Evolutionary conservation across 768 basidiomycete species (phyloP), one percentile per base, ranked within the genome.

Genomic region (Leccinum aurantiacum): DNA sequence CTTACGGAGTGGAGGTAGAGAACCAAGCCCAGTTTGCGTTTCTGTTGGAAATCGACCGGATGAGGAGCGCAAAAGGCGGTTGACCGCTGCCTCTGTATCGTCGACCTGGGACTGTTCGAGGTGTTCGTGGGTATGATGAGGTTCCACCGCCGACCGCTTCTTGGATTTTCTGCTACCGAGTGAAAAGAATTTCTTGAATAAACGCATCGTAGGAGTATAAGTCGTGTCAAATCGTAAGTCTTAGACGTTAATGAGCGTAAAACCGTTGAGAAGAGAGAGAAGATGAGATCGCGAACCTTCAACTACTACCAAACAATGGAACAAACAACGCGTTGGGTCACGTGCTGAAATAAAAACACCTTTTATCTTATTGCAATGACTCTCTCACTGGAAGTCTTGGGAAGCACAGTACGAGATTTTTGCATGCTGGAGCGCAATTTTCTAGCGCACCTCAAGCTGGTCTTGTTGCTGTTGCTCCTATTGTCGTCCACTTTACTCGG

Each of bases 341-440:
- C 69, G 64, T 72, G 71, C 6, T 11, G 9, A 22, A 22, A 51
- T 56, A 56, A 15, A 48, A n/a, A 41, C 17, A 41, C 38, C 17
- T 29, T 29, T 46, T 22, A 22, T 24, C 46, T 24, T 24, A 14
- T 13, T 6, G 7, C 46, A 15, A 65, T 66, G 71, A 29, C 66
- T 60, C 61, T 67, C 44, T 77, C 60, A 63, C 53, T 83, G 11
- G 74, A 78, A 55, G 83, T 84, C 63, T 71, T 71, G 25, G 85
- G 84, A 48, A 87, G 89, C 63, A 77, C 77, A 6, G 87, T 87
- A n/a, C 79, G 89, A 67, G 90, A 91, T 69, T 89, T 84, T 61
- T 87, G 83, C 72, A 89, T 91, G 88, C 79, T 91, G 14, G 90
- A 91, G 71, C 80, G 90, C 54, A 91, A 91, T 65, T 75, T 89